Evolutionary conservation across 108 stramenopile species (phyloP).

Genomic region (Cyclotella cryptica): DNA sequence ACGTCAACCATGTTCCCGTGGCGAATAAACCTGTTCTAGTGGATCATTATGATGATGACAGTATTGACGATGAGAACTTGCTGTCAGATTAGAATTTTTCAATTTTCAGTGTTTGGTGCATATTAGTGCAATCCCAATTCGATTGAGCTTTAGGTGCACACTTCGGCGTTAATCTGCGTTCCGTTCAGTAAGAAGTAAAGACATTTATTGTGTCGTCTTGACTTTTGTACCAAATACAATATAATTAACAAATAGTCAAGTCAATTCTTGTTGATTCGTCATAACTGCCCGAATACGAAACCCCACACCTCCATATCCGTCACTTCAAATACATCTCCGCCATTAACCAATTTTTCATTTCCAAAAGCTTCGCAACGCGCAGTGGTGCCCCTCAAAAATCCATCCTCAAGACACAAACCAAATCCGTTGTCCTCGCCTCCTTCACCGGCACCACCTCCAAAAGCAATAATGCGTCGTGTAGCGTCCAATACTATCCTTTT

Average conservation of each 20-base stretch:
- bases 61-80: constrained; percentile 18
- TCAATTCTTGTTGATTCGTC: background rate
- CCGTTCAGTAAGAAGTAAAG: no score
- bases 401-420: constrained; percentile 82
- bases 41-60: background rate
- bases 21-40: background rate
- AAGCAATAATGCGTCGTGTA: constrained; percentile 68
- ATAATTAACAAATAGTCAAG: no score
- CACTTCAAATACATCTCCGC: constrained; percentile 61
- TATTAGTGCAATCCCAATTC: no score
- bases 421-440: constrained; percentile 73
- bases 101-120: no score
- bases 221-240: no score
- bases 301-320: constrained; percentile 80
- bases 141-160: no score
- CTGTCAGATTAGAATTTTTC: constrained; percentile 2
- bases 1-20: background rate
- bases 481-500: constrained; percentile 59
- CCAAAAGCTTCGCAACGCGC: constrained; percentile 84
- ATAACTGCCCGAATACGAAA: constrained; percentile 57
- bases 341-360: constrained; percentile 74
- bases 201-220: no score
- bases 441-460: constrained; percentile 54
- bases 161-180: no score
- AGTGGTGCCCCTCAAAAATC: constrained; percentile 80